These are phyloP conservation scores for Hylodesmum podocarpum DNA, from an alignment of 306 rosid species.

Conservation along the genomic window DNA sequence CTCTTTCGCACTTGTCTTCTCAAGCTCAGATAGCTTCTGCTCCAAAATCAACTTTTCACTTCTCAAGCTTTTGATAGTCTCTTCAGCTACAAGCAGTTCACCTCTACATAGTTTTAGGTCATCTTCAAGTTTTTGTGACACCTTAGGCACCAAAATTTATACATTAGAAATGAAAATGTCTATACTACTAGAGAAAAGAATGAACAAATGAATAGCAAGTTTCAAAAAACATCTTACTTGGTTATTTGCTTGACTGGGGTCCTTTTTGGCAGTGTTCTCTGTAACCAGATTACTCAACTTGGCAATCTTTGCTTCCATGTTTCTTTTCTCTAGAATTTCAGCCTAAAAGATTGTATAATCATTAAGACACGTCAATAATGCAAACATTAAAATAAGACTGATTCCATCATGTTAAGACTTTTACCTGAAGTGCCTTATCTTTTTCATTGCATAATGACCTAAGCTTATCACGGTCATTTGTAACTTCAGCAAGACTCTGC, in stretches of 20 bases:
- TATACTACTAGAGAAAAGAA: not conserved
- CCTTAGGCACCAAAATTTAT: constrained; percentile 36
- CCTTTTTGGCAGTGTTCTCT: constrained; percentile 55
- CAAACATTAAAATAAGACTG: not conserved
- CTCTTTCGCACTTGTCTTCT: constrained; percentile 69
- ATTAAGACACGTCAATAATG: not conserved
- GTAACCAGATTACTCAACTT: constrained; percentile 55
- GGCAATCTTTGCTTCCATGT: constrained; percentile 64
- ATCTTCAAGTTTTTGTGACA: constrained; percentile 61
- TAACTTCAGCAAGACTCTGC: constrained; percentile 56
- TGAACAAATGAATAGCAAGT: constrained; percentile 21
- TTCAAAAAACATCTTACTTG: constrained; percentile 47
- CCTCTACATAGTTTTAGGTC: constrained; percentile 63
- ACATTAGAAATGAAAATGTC: constrained; percentile 7
- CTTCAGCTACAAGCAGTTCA: constrained; percentile 65
- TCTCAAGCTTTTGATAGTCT: constrained; percentile 55
- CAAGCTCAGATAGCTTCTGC: constrained; percentile 54
- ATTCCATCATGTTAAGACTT: constrained; percentile 25
- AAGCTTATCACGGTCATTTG: constrained; percentile 54
- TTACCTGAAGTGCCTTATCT: constrained; percentile 79
- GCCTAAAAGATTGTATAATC: constrained; percentile 50
- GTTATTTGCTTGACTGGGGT: constrained; percentile 49
- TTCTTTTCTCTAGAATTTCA: constrained; percentile 60
- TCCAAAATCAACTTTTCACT: constrained; percentile 62
- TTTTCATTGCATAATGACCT: constrained; percentile 59